A percentile compares a stretch with the other conserved stretches of the same genome.
These are phyloP conservation scores for Staphylotrichum longicolle DNA, from an alignment of 495 filamentous ascomycete species.

Conservation along the genomic window DNA sequence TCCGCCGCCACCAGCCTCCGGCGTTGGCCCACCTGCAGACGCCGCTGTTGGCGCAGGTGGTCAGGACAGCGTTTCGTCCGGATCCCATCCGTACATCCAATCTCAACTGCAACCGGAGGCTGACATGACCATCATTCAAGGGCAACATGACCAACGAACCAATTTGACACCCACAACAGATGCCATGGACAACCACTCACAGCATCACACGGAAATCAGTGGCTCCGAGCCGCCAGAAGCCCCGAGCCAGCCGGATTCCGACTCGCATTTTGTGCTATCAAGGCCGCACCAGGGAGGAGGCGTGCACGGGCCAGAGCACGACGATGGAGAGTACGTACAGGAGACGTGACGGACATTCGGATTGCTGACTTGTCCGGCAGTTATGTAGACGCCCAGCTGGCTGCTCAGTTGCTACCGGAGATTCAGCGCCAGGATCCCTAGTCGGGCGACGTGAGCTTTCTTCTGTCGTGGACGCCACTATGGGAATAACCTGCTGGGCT, in stretches of 20 bases:
- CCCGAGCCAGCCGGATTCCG: constrained; percentile 2
- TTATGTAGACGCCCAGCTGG: constrained; percentile 20
- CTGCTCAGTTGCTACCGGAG: constrained; percentile 28
- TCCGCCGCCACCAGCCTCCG: not conserved
- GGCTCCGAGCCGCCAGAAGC: not conserved
- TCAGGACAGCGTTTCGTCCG: too few species aligned
- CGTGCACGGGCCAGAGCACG: not conserved
- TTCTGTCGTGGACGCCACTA: too few species aligned
- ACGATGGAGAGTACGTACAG: constrained; percentile 9
- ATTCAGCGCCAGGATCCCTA: constrained; percentile 17
- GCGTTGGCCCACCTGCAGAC: not conserved
- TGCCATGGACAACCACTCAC: not conserved
- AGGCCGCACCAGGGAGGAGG: not conserved
- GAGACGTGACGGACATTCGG: not conserved
- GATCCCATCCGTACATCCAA: not conserved
- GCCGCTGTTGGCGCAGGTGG: not conserved
- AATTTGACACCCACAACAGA: not conserved
- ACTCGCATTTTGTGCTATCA: not conserved
- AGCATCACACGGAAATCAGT: not conserved
- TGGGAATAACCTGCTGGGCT: too few species aligned
- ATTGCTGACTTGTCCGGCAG: not conserved
- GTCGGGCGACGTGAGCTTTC: too few species aligned
- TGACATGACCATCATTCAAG: not conserved
- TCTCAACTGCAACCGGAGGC: constrained; percentile 8
- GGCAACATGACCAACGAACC: not conserved